Percentiles rank a stretch among this genome's conserved stretches.
Conservation (phyloP, 768 basidiomycete genomes). For the Podaxis pistillaris region DNA sequence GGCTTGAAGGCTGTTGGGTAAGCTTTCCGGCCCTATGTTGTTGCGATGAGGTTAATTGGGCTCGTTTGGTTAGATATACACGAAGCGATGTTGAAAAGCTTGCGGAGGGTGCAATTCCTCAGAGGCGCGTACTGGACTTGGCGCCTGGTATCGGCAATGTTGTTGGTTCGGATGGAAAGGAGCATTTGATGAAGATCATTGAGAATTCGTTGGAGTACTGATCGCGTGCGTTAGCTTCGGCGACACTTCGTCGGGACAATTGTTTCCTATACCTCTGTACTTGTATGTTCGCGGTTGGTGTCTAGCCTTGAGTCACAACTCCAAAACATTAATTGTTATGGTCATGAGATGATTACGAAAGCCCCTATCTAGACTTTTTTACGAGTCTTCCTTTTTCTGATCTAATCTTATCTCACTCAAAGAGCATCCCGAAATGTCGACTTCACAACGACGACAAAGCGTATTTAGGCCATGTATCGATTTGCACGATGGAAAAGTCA, state of each 20-base stretch:
- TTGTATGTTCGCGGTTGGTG: background rate
- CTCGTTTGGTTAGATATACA: conserved; percentile 46
- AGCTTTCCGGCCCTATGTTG: conserved; percentile 11
- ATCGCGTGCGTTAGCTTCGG: background rate
- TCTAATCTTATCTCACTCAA: background rate
- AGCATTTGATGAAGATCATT: conserved; percentile 80
- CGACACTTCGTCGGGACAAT: background rate
- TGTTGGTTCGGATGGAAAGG: conserved; percentile 76
- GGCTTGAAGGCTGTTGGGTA: conserved; percentile 80
- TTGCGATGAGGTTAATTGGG: background rate
- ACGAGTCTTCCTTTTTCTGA: background rate
- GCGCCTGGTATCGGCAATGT: conserved; percentile 89
- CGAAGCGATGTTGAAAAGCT: conserved; percentile 65
- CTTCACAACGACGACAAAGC: conserved; percentile 24
- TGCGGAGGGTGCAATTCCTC: conserved; percentile 91
- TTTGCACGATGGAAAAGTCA: conserved; percentile 92
- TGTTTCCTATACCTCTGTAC: background rate
- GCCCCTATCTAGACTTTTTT: background rate
- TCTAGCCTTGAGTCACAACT: background rate
- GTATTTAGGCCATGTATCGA: conserved; percentile 95
- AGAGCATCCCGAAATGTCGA: background rate
- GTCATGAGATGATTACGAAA: background rate
- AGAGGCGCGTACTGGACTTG: conserved; percentile 87
- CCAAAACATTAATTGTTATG: too few relatives aligned
- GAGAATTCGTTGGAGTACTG: conserved; percentile 77